Conservation (phyloP, 23 red algal genomes). For the Agarophyton chilense region DNA sequence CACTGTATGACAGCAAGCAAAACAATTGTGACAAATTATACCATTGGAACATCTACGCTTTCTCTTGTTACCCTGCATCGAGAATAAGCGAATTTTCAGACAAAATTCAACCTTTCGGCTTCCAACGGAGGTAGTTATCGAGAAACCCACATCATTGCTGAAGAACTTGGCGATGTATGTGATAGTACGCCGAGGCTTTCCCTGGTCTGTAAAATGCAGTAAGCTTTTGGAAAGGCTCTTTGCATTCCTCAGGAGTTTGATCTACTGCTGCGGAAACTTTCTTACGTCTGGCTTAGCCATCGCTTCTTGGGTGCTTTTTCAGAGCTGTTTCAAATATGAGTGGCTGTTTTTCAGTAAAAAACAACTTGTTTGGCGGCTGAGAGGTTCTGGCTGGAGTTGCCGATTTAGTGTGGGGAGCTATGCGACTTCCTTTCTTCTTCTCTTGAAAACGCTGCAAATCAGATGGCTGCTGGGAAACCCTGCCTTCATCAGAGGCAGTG, state of each 20-base stretch:
- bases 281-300: slow-evolving; percentile 39
- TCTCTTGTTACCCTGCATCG: too few relatives aligned
- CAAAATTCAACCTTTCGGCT: too few relatives aligned
- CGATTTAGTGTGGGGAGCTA: background rate
- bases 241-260: slow-evolving; percentile 68
- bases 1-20: too few relatives aligned
- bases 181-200: slow-evolving; percentile 43
- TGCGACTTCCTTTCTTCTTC: slow-evolving; percentile 69
- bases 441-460: slow-evolving; percentile 69
- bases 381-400: background rate
- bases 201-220: slow-evolving; percentile 64
- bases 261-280: slow-evolving; percentile 54
- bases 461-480: background rate
- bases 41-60: too few relatives aligned
- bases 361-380: slow-evolving; percentile 70
- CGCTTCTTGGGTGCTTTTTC: slow-evolving; percentile 55
- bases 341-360: slow-evolving; percentile 84
- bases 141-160: background rate
- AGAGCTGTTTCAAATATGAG: slow-evolving; percentile 74
- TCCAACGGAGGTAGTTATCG: too few relatives aligned
- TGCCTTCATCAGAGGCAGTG: background rate
- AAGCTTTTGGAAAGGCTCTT: slow-evolving; percentile 73
- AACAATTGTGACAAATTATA: too few relatives aligned
- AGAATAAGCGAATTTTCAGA: too few relatives aligned
- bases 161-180: background rate